A percentile compares a stretch with the other conserved stretches of the same genome.
These are phyloP conservation scores for Litchi chinensis DNA, from an alignment of 345 rosid genomes.

Conservation along the genomic window DNA sequence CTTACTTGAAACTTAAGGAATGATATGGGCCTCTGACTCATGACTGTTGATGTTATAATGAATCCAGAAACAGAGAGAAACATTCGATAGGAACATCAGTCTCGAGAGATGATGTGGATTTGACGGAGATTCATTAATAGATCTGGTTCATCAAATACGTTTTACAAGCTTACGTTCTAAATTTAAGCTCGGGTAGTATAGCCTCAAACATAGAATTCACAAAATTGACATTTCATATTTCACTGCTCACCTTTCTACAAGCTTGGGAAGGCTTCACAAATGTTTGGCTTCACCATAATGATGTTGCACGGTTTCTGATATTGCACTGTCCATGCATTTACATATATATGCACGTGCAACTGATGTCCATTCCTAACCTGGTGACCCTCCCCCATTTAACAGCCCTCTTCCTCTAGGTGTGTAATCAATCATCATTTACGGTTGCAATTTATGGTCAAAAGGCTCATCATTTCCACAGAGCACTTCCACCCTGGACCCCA, in stretches of 20 bases:
- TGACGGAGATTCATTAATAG: too few species aligned
- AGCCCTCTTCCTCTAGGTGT: not conserved
- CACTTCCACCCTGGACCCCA: not conserved
- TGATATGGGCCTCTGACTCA: not conserved
- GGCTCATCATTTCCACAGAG: not conserved
- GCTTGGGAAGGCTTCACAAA: too few species aligned
- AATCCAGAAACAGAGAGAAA: not conserved
- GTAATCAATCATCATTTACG: too few species aligned
- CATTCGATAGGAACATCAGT: not conserved
- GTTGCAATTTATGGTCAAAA: not conserved
- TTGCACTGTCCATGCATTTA: not conserved
- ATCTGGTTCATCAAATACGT: too few species aligned
- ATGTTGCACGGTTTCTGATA: not conserved
- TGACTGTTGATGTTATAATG: not conserved
- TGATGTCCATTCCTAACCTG: not conserved
- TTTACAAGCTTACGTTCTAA: not conserved
- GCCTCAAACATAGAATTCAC: too few species aligned
- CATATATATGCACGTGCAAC: not conserved
- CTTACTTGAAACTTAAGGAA: conserved; percentile 6
- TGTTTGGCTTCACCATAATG: not conserved
- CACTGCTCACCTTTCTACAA: too few species aligned
- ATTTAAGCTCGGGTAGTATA: too few species aligned
- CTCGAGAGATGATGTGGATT: not conserved
- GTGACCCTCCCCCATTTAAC: not conserved
- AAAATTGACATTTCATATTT: too few species aligned